Evolutionary conservation across 1,139 yeast genomes (phyloP), one percentile per base, ranked within the genome.

Genomic region (Tardiomyces digboiensis): DNA sequence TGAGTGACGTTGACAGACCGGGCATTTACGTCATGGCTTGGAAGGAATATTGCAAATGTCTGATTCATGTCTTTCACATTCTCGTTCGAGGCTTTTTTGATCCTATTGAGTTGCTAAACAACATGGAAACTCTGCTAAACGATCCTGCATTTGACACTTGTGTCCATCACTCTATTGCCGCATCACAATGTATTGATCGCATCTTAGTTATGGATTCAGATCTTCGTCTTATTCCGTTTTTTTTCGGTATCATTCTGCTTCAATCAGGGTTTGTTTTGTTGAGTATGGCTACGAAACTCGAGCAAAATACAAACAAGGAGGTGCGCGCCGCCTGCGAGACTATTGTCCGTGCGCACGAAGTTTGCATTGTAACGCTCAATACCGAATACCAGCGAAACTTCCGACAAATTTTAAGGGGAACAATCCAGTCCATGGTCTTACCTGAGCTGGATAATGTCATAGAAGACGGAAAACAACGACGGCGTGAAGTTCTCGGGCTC

Each of bases 371-470:
- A 18, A 61, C 64, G 2, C 51, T 60, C 19, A 60, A 55, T 42
- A 61, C 65, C 2, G 61, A 59, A 42, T 60, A 60, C 39, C 64
- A 60, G 47, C 54, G 62, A 16, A 59, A 59, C 39, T 60, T 59
- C 47, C 42, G 64, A 20, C 49, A 54, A 21, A 57, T 60, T 8
- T 16, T 26, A 5, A n/a, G 33, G 5, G 33, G 33, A 8, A 26
- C 33, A 26, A 26, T 26, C 33, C 33, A 26, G 10, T 26, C 33
- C 10, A 26, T 26, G 33, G 33, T 26, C 5, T 13, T 26, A 5
- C 33, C 33, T 8, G 33, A 26, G 33, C 33, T 26, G 8, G 33
- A 26, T 8, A n/a, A n/a, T n/a, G 33, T 16, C 5, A n/a, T 26
- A 13, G 33, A 26, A n/a, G 33, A 26, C 33, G 33, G 33, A 5